These are phyloP conservation scores for Endocarpon pusillum DNA, from an alignment of 495 filamentous ascomycete species.

Conservation along the genomic window DNA sequence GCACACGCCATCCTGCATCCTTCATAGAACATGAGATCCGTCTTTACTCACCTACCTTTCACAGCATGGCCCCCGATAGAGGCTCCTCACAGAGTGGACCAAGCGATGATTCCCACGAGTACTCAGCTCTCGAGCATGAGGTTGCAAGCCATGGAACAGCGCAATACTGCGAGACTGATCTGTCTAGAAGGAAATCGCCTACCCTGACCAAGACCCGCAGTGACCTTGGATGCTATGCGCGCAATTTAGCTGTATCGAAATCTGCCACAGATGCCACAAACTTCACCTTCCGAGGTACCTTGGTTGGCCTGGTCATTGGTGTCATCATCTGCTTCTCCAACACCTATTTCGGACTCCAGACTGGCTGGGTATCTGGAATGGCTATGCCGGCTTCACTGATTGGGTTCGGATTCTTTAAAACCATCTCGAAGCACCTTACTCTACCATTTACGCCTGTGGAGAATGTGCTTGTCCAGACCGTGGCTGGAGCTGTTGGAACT, in stretches of 20 bases:
- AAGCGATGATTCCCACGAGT: too few species aligned
- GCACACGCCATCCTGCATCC: too few species aligned
- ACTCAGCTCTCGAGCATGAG: too few species aligned
- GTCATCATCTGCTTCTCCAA: slow-evolving; percentile 87
- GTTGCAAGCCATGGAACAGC: too few species aligned
- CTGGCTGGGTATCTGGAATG: slow-evolving; percentile 77
- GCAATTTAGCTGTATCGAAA: too few species aligned
- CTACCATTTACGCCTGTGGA: slow-evolving; percentile 85
- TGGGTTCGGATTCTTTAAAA: slow-evolving; percentile 90
- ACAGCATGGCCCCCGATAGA: slow-evolving; percentile 21
- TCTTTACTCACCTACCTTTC: too few species aligned
- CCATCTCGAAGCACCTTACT: slow-evolving; percentile 46
- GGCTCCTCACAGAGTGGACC: slow-evolving; percentile 9
- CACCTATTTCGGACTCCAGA: slow-evolving; percentile 95
- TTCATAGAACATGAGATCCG: too few species aligned
- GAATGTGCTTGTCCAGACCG: slow-evolving; percentile 94
- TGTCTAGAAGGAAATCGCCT: too few species aligned
- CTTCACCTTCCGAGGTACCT: slow-evolving; percentile 69
- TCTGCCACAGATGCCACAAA: not conserved
- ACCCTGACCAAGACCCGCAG: too few species aligned
- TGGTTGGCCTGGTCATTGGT: slow-evolving; percentile 70
- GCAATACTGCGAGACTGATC: too few species aligned
- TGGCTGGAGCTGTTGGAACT: slow-evolving; percentile 84
- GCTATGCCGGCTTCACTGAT: slow-evolving; percentile 86
- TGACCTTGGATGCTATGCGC: too few species aligned